These are phyloP conservation scores for Echinosophora koreensis DNA, from an alignment of 306 rosid genomes.

Conservation along the genomic window DNA sequence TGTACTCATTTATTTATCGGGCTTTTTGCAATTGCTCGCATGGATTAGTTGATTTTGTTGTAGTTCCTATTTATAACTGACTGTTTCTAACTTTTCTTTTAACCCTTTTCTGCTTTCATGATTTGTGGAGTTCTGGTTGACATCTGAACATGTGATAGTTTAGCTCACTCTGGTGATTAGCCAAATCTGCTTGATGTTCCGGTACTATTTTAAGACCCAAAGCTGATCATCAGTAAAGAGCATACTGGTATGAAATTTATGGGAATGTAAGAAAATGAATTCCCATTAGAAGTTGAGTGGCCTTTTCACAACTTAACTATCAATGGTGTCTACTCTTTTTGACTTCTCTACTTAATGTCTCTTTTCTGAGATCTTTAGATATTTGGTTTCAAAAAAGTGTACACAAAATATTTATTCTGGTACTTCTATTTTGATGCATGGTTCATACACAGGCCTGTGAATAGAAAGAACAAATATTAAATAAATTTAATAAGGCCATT, in stretches of 20 bases:
- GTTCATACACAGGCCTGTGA: not conserved
- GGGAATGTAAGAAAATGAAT: constrained; percentile 21
- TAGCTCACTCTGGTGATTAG: not conserved
- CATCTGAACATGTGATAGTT: constrained; percentile 13
- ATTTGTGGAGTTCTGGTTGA: constrained; percentile 19
- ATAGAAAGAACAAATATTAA: constrained; percentile 21
- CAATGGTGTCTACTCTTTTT: not conserved
- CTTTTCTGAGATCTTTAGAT: not conserved
- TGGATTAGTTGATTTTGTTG: constrained; percentile 36
- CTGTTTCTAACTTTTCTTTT: not conserved
- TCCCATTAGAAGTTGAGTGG: not conserved
- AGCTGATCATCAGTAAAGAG: not conserved
- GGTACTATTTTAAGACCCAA: not conserved
- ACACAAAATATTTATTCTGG: not conserved
- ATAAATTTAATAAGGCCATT: not conserved
- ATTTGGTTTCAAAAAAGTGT: not conserved
- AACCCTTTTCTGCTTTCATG: not conserved
- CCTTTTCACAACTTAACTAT: constrained; percentile 10
- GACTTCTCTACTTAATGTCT: not conserved
- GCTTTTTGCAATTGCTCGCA: constrained; percentile 14
- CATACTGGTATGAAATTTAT: constrained; percentile 27
- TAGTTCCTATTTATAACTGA: not conserved
- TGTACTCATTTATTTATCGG: not conserved
- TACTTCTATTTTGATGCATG: not conserved
- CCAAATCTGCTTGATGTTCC: not conserved